phyloP scores from a whole-genome alignment of 345 rosid genomes.

The Hevea brasiliensis region DNA sequence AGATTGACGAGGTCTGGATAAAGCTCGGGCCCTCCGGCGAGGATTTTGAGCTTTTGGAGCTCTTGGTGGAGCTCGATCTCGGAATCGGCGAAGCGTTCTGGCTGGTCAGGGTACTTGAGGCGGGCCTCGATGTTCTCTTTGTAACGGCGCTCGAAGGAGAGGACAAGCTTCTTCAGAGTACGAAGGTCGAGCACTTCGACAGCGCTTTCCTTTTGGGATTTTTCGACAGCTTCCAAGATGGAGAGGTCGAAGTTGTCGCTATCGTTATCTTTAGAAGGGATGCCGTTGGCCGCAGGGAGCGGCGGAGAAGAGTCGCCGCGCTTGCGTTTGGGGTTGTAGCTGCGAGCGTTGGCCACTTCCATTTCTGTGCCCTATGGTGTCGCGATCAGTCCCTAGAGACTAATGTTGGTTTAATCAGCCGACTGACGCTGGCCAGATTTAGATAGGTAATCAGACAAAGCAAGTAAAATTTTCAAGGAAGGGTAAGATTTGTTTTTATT shows the following conservation, averaged over 20 bases:
- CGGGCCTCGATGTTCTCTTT: constrained; percentile 96
- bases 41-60: constrained; percentile 79
- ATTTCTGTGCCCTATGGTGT: background rate
- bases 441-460: no score
- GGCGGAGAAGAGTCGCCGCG: constrained; percentile 13
- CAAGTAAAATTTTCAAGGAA: no score
- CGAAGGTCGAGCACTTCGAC: constrained; percentile 77
- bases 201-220: constrained; percentile 44
- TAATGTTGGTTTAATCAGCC: no score
- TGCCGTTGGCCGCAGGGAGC: constrained; percentile 7
- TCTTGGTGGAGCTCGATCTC: constrained; percentile 88
- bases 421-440: no score
- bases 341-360: constrained; percentile 21
- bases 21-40: constrained; percentile 90
- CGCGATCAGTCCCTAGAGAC: no score
- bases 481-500: no score
- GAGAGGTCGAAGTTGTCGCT: constrained; percentile 58
- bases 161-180: constrained; percentile 76
- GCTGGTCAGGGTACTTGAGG: constrained; percentile 88
- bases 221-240: constrained; percentile 84
- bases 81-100: constrained; percentile 86
- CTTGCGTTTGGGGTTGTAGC: constrained; percentile 25
- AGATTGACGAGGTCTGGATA: constrained; percentile 82
- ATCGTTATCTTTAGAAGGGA: constrained; percentile 9
- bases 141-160: constrained; percentile 94